These are phyloP conservation scores for Neophaeococcomyces aloes DNA, from an alignment of 2,329 filamentous ascomycete species.

Conservation along the genomic window DNA sequence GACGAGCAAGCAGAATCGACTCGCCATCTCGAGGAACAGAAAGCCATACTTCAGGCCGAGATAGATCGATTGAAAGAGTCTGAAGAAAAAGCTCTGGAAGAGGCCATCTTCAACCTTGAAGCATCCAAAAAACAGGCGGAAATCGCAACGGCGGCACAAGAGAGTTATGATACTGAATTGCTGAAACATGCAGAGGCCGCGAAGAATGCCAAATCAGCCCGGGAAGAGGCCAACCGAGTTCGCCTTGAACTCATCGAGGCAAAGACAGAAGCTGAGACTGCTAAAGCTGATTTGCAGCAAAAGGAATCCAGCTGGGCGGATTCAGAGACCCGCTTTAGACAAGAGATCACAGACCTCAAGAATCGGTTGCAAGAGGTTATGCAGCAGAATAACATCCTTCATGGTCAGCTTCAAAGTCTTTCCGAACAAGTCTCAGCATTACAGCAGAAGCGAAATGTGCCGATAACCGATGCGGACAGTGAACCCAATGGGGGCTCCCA, in stretches of 20 bases:
- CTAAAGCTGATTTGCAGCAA: constrained; percentile 65
- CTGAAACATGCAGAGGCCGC: constrained; percentile 95
- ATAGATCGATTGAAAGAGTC: constrained; percentile 74
- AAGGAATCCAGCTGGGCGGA: constrained; percentile 84
- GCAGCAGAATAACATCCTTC: constrained; percentile 80
- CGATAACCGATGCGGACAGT: constrained; percentile 37
- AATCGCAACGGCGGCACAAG: constrained; percentile 84
- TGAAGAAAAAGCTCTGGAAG: constrained; percentile 65
- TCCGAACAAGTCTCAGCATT: constrained; percentile 67
- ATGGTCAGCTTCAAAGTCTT: constrained; percentile 77
- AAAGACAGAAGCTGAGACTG: constrained; percentile 73
- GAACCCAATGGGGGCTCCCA: constrained; percentile 44
- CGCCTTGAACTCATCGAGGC: constrained; percentile 66
- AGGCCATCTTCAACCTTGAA: constrained; percentile 75
- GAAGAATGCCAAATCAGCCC: constrained; percentile 66
- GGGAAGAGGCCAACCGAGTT: constrained; percentile 69
- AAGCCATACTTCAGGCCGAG: constrained; percentile 65
- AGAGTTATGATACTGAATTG: constrained; percentile 89
- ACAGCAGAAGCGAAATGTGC: constrained; percentile 53
- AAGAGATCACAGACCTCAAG: constrained; percentile 69
- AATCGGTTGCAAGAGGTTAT: constrained; percentile 72
- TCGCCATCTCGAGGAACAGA: constrained; percentile 69
- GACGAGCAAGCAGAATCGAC: constrained; percentile 67
- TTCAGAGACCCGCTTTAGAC: constrained; percentile 66
- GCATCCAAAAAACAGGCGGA: constrained; percentile 88